Base-by-base conservation (phyloP, 306 rosid species). In the Corylus americana region DNA sequence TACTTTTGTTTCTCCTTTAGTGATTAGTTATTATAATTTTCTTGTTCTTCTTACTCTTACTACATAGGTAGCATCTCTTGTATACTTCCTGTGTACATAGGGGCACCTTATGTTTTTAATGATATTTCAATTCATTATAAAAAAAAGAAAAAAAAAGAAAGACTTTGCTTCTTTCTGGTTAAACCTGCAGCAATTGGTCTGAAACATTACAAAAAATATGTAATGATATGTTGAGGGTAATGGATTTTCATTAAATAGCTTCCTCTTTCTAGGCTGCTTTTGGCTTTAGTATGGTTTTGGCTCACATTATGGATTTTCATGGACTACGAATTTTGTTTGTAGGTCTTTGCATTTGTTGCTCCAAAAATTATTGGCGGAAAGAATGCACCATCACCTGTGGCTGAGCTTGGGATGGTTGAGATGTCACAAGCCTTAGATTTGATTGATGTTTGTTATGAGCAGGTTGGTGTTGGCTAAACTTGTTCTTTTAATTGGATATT, bases 331-430 rank as follows among this genome's bases (percentile, higher is more conserved):
- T 4, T 35, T 75, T 3, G 54, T 61, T 54, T 73, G 78, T 92
- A 95, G 98, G 99, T 95, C 77, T 89, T 47, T 83, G 98, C 99
- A 70, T 90, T 93, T 85, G 88, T 95, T 85, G 98, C 99, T 74
- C 99, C 99, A 54, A 95, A 95, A 84, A 95, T 95, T 77, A 95
- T 95, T 77, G 98, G 98, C 22, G 99, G 98, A 49, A 89, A 83
- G 86, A 74, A 85, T 81, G 98, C 98, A 4, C 98, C 99, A 35
- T 83, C 98, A 71, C 99, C 99, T 50, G 99, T 95, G 64, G 94
- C 97, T 76, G 98, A 95, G 81, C 98, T 95, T 31, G 99, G 98
- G 85, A 95, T 95, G 99, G 97, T 95, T 82, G 98, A 95, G 90
- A 95, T 93, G 98, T 80, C 99, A 74, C 99, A 93, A 80, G 98